These are phyloP conservation scores for Ophiostoma quercus DNA, from an alignment of 2,329 filamentous ascomycete species.

Conservation along the genomic window DNA sequence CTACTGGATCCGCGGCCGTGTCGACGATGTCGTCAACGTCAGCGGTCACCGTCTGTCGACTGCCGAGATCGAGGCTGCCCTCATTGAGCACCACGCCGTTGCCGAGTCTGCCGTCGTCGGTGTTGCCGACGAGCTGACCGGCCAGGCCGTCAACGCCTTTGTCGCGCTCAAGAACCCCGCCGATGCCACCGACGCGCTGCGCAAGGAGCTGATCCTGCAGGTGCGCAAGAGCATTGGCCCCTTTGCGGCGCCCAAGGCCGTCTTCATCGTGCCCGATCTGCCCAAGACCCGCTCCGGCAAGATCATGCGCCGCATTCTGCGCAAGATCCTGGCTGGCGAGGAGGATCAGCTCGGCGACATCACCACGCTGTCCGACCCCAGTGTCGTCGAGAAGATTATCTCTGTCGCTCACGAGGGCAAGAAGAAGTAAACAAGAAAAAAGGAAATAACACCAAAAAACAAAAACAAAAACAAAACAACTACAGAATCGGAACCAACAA, in stretches of 20 bases:
- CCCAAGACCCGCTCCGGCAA: constrained; percentile 97
- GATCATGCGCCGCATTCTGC: constrained; percentile 95
- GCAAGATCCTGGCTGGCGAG: constrained; percentile 95
- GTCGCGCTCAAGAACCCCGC: constrained; percentile 84
- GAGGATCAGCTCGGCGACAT: constrained; percentile 94
- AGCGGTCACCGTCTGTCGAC: constrained; percentile 94
- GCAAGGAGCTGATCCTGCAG: constrained; percentile 90
- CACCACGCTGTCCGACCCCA: constrained; percentile 84
- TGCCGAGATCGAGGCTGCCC: constrained; percentile 93
- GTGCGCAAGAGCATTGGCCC: constrained; percentile 96
- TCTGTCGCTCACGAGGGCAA: constrained; percentile 62
- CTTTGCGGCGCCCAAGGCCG: constrained; percentile 91
- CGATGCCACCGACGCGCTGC: constrained; percentile 70
- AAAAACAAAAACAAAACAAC: background rate
- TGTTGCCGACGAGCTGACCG: constrained; percentile 86
- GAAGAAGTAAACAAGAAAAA: constrained; percentile 41
- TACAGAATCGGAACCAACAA: constrained; percentile 1
- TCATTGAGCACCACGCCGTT: constrained; percentile 84
- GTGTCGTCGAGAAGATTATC: constrained; percentile 86
- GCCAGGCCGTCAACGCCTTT: constrained; percentile 96
- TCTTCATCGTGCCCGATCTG: constrained; percentile 85
- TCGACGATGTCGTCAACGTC: constrained; percentile 98
- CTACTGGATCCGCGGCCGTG: constrained; percentile 98
- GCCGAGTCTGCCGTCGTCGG: constrained; percentile 95
- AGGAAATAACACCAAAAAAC: background rate